These are phyloP conservation scores for Yamadazyma sp. DNA, from an alignment of 1,139 yeast genomes.

Conservation along the genomic window DNA sequence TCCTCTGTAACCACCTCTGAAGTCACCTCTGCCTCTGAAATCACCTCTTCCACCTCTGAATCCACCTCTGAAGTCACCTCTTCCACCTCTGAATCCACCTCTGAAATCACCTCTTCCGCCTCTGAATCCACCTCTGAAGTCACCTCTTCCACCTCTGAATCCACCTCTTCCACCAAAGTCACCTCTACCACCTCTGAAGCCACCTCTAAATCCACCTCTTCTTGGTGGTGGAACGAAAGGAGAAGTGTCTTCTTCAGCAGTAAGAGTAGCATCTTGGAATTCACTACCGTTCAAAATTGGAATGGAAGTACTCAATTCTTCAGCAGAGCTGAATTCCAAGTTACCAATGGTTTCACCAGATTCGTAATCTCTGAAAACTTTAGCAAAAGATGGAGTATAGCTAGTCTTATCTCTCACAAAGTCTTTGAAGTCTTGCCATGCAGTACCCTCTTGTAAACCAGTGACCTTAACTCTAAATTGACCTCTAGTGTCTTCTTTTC, in stretches of 20 bases:
- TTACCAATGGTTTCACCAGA: constrained; percentile 70
- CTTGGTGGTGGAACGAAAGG: constrained; percentile 71
- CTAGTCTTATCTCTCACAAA: constrained; percentile 70
- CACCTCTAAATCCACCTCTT: constrained; percentile 45
- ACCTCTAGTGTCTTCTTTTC: constrained; percentile 59
- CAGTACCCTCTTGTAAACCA: constrained; percentile 70
- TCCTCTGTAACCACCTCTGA: constrained; percentile 43
- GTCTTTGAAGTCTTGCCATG: constrained; percentile 87
- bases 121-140: constrained; percentile 42
- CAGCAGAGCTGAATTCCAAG: constrained; percentile 74
- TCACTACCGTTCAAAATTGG: constrained; percentile 69
- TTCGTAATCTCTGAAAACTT: constrained; percentile 61
- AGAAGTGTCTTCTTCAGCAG: constrained; percentile 78
- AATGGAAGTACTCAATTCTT: constrained; percentile 69
- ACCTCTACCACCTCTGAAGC: constrained; percentile 43
- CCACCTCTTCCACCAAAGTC: constrained; percentile 32
- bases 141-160: constrained; percentile 38
- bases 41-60: constrained; percentile 30
- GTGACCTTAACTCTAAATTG: constrained; percentile 69
- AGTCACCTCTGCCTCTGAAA: constrained; percentile 34
- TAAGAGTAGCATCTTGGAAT: constrained; percentile 62
- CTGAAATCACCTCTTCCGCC: constrained; percentile 38
- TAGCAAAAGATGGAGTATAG: constrained; percentile 67
- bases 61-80: constrained; percentile 39
- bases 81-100: constrained; percentile 41